Evolutionary conservation across 2,329 filamentous ascomycete species (phyloP), one percentile per base, ranked within the genome.

Genomic region (Phyllosticta citriasiana): DNA sequence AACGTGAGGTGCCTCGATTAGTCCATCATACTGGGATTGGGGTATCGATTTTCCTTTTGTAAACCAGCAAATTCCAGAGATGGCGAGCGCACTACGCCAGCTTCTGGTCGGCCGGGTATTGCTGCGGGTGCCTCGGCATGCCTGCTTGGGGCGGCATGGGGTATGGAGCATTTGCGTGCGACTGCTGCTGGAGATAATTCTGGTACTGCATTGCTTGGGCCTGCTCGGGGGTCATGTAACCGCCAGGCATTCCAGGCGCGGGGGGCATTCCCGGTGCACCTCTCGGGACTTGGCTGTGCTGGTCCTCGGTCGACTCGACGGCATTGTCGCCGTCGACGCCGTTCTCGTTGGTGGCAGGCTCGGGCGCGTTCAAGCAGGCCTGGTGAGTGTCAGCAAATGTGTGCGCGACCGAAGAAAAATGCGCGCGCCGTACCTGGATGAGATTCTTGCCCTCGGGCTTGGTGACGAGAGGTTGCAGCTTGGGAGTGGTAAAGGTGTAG

Each of bases 401-500:
- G 33, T 52, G 33, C 30, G 52, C 47, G 35, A 53, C 35, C 40
- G 56, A 50, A 57, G 60, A 52, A 65, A 59, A 47, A 63, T 50
- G 62, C 26, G 53, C 56, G 33, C 12, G 19, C 63, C 85, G 66
- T 84, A 97, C 94, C 86, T 99, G 94, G 68, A 99, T 97, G 66
- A 99, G 81, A 75, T 99, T 99, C 84, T 99, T 99, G 79, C 94
- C 94, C 78, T 97, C 94, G 19, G 94, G 88, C 81, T 97, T 97
- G 65, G 94, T 99, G 68, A 97, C 94, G 59, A 99, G 85, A 65
- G 94, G 94, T 79, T 97, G 94, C 61, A 99, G 86, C 81, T 99
- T 99, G 22, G 94, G 94, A 16, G 94, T 99, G 64, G 93, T 97
- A 76, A 97, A 97, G 63, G 93, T 97, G 78, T 97, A 97, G 70